Conservation (phyloP, 805 yeast genomes). For the Maudiozyma bulderi region DNA sequence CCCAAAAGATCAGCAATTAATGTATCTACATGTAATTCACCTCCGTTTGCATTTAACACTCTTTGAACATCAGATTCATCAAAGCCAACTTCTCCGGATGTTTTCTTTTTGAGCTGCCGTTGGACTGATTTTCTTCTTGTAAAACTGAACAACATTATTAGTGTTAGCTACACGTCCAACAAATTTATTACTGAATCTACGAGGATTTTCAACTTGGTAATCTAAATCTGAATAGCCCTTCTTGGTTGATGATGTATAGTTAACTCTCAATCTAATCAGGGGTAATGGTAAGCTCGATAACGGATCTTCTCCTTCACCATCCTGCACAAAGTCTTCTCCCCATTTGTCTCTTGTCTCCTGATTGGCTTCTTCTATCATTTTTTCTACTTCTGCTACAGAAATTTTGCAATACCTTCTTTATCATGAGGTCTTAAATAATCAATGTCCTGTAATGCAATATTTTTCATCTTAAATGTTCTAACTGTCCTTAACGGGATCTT, state of each 20-base stretch:
- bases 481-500: constrained; percentile 42
- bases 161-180: constrained; percentile 86
- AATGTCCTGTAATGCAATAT: constrained; percentile 43
- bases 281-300: constrained; percentile 58
- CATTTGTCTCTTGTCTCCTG: constrained; percentile 35
- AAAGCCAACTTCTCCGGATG: constrained; percentile 2
- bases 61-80: constrained; percentile 11
- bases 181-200: constrained; percentile 81
- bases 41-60: constrained; percentile 20
- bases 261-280: constrained; percentile 70
- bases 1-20: constrained; percentile 55
- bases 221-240: constrained; percentile 32
- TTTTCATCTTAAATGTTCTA: constrained; percentile 74
- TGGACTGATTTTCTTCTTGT: constrained; percentile 35
- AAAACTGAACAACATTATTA: constrained; percentile 73
- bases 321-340: constrained; percentile 9
- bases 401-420: constrained; percentile 50
- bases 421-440: constrained; percentile 53
- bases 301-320: constrained; percentile 14
- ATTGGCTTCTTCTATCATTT: constrained; percentile 51
- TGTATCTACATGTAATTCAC: constrained; percentile 45
- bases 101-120: constrained; percentile 8
- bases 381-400: constrained; percentile 55
- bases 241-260: constrained; percentile 52
- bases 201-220: constrained; percentile 82